phyloP scores from a whole-genome alignment of 345 rosid genomes.

The Camelina neglecta region DNA sequence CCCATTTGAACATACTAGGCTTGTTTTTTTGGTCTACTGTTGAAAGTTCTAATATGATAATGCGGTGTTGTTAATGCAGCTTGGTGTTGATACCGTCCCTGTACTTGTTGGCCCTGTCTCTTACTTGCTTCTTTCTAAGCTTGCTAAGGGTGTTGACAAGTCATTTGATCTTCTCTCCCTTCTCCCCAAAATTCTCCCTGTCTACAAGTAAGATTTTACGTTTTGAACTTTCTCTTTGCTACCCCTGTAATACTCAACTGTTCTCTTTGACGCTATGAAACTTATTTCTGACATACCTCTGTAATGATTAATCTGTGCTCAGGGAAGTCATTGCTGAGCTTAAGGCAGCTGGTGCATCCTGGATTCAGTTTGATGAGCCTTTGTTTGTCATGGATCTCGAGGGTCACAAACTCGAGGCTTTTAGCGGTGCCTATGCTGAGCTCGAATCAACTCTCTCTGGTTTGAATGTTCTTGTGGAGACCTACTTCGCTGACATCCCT shows the following conservation, averaged over 20 bases:
- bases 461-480: conserved; percentile 80
- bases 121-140: conserved; percentile 90
- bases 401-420: conserved; percentile 75
- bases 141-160: conserved; percentile 93
- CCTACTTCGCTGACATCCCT: conserved; percentile 94
- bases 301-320: conserved; percentile 31
- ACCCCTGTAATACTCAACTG: background rate
- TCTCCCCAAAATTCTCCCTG: conserved; percentile 78
- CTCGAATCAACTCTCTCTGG: conserved; percentile 85
- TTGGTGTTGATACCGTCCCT: conserved; percentile 89
- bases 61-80: conserved; percentile 54
- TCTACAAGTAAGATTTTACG: conserved; percentile 72
- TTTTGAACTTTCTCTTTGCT: conserved; percentile 3
- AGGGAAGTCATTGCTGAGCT: conserved; percentile 94
- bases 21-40: conserved; percentile 9
- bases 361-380: conserved; percentile 97
- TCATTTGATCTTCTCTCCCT: conserved; percentile 85
- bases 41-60: conserved; percentile 27
- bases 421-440: conserved; percentile 77
- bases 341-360: conserved; percentile 92
- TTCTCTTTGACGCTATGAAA: background rate
- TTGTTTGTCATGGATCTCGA: conserved; percentile 92
- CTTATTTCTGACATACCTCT: conserved; percentile 35
- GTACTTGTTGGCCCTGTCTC: conserved; percentile 94
- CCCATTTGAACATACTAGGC: background rate